phyloP scores from a whole-genome alignment of 345 rosid species.

The Punica granatum region DNA sequence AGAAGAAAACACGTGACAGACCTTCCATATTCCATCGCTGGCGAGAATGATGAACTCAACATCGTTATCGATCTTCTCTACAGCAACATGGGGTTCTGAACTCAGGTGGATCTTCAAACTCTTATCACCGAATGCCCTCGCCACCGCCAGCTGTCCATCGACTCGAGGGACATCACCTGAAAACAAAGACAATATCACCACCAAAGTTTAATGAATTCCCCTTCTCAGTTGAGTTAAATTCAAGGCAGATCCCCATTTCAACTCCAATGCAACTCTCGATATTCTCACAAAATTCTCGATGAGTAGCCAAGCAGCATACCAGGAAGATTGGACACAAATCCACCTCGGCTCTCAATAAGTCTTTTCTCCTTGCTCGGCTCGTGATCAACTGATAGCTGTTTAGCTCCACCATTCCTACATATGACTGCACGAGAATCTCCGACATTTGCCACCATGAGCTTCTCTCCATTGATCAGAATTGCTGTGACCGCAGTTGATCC shows the following conservation, averaged over 20 bases:
- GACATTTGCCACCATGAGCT: slow-evolving; percentile 72
- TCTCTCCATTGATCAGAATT: slow-evolving; percentile 61
- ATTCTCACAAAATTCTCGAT: background rate
- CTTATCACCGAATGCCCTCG: slow-evolving; percentile 87
- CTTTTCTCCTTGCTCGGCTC: slow-evolving; percentile 74
- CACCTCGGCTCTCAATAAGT: slow-evolving; percentile 64
- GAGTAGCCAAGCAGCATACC: slow-evolving; percentile 25
- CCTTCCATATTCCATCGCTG: slow-evolving; percentile 96
- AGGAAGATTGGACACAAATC: slow-evolving; percentile 79
- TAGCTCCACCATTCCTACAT: slow-evolving; percentile 50
- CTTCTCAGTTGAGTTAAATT: too few relatives aligned
- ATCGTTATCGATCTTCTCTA: slow-evolving; percentile 30
- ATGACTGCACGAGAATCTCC: slow-evolving; percentile 93
- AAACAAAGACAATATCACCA: slow-evolving; percentile 4
- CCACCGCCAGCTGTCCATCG: slow-evolving; percentile 87
- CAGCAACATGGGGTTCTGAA: slow-evolving; percentile 62
- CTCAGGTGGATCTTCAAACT: slow-evolving; percentile 81
- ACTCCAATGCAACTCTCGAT: background rate
- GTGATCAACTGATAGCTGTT: slow-evolving; percentile 73
- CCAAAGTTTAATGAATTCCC: too few relatives aligned
- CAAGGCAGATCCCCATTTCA: background rate
- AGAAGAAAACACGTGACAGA: slow-evolving; percentile 11
- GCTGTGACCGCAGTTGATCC: slow-evolving; percentile 95
- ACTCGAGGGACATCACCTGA: slow-evolving; percentile 89
- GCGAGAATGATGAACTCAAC: slow-evolving; percentile 63